Evolutionary conservation across 345 rosid genomes (phyloP), one percentile per base, ranked within the genome.

Genomic region (Populus nigra): DNA sequence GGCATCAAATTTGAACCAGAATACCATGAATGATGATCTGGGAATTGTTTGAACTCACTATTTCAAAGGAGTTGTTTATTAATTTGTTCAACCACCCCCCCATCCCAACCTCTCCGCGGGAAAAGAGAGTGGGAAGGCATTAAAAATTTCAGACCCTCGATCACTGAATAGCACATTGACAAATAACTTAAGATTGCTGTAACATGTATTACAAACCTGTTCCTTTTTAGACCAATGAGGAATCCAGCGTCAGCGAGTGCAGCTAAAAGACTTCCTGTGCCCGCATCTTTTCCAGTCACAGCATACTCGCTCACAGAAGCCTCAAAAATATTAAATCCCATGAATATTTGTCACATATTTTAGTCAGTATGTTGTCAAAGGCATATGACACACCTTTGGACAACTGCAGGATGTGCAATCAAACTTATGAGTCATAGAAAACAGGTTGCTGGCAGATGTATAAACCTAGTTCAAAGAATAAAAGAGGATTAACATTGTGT

Each of bases 301-400:
- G 97, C 99, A 86, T 96, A 96, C 80, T 96, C 95, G 67, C 99
- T 96, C 39, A 92, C 95, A 82, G 94, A 96, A 73, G 95, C 99
- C 99, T 96, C 84, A 53, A 83, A 83, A 50, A 61, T 29, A 71
- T n/a, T 18, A 59, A 80, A 69, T 74, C 72, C 20, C 33, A 25
- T 20, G 68, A 55, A 49, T 31, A 49, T 45, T 59, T 65, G 77
- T 47, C n/a, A 47, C 13, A 16, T 31, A 45, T 8, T 23, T 47
- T 11, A 23, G 36, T 5, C n/a, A 61, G 5, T 36, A 61, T 7
- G 20, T 68, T 11, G 49, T 36, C 59, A 41, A 65, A 80, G 74
- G 38, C 27, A 76, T 43, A 39, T 53, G 39, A 25, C 75, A 10
- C 36, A 91, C 99, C 98, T 94, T 96, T 69, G 99, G 94, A 78